Evolutionary conservation across 345 rosid genomes (phyloP).

Genomic region (Turnera subulata): DNA sequence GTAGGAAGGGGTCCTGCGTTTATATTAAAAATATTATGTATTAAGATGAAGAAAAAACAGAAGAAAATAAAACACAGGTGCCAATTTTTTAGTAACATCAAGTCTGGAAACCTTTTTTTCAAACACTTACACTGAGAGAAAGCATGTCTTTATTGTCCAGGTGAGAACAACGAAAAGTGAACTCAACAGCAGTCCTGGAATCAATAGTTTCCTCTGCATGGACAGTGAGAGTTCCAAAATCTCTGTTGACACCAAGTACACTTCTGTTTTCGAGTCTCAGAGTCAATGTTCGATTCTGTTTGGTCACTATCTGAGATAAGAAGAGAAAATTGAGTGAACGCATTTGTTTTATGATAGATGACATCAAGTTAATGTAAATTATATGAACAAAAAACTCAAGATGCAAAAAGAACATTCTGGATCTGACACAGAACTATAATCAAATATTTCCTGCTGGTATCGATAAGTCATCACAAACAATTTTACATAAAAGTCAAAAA

Average conservation of each 20-base stretch:
- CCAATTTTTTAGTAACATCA: not conserved
- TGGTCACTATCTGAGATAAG: constrained; percentile 62
- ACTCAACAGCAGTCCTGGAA: constrained; percentile 55
- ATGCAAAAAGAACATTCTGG: no score
- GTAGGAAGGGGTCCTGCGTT: constrained; percentile 74
- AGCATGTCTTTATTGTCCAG: constrained; percentile 72
- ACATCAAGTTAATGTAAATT: not conserved
- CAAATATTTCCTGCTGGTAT: not conserved
- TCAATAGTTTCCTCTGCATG: constrained; percentile 69
- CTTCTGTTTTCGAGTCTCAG: constrained; percentile 41
- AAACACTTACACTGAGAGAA: constrained; percentile 66
- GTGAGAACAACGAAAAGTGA: constrained; percentile 43
- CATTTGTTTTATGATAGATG: not conserved
- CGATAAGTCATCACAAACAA: not conserved
- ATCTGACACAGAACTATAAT: not conserved
- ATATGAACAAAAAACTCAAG: no score
- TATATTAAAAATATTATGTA: not conserved
- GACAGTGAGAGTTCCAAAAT: constrained; percentile 53
- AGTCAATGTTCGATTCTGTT: constrained; percentile 41
- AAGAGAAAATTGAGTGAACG: not conserved
- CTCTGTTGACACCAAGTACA: constrained; percentile 34
- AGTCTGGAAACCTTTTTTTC: not conserved
- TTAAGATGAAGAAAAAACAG: no score
- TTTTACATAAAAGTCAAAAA: no score
- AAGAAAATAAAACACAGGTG: not conserved